These are phyloP conservation scores for Apiotrichum laibachii DNA, from an alignment of 1,284 basidiomycete genomes.

Conservation along the genomic window DNA sequence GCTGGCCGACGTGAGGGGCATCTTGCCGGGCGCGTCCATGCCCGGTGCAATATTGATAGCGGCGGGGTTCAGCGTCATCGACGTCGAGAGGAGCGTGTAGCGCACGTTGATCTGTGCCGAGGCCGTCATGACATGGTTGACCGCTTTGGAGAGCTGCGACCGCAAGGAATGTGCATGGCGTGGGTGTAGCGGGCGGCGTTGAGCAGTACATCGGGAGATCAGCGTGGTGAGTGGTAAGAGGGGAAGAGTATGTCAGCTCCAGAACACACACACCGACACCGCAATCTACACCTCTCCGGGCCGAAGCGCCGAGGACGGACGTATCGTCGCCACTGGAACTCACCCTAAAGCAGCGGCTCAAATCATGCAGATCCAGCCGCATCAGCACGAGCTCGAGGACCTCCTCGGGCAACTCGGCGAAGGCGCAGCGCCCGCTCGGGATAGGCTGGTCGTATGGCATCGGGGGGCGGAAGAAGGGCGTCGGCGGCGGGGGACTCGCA, in stretches of 20 bases:
- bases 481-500: neutral
- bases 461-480: conserved; percentile 4
- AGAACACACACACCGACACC: too few relatives aligned
- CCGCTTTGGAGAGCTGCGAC: conserved; percentile 35
- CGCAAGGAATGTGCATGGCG: neutral
- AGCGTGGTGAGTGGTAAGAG: too few relatives aligned
- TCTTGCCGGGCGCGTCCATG: conserved; percentile 22
- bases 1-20: conserved; percentile 50
- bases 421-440: conserved; percentile 3
- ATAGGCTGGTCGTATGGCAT: conserved; percentile 9
- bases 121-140: conserved; percentile 32
- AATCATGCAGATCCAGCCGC: conserved; percentile 21
- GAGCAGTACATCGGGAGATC: too few relatives aligned
- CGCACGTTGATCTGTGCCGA: conserved; percentile 60
- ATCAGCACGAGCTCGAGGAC: conserved; percentile 32
- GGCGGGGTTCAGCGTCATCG: conserved; percentile 63
- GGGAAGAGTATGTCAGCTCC: too few relatives aligned
- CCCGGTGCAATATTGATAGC: conserved; percentile 23
- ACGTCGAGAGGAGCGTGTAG: conserved; percentile 71
- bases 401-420: conserved; percentile 32
- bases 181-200: too few relatives aligned
- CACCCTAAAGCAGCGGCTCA: conserved; percentile 27
- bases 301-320: too few relatives aligned
- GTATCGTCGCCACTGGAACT: conserved; percentile 6
- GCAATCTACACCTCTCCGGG: too few relatives aligned